These are phyloP conservation scores for Saccharomycopsis oosterbeekiorum DNA, from an alignment of 805 yeast genomes.

Conservation along the genomic window DNA sequence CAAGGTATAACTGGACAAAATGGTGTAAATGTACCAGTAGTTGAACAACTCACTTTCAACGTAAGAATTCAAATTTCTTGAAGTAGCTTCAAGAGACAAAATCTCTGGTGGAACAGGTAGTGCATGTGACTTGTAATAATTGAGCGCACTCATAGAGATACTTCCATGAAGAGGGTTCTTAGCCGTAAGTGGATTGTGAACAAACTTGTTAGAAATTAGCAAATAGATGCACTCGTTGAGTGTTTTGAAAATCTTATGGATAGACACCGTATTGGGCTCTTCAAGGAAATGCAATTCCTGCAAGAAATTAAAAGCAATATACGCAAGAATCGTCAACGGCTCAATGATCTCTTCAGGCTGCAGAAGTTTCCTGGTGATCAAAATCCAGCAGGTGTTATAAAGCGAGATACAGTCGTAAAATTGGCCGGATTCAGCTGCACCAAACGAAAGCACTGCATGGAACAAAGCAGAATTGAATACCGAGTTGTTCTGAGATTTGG, in stretches of 20 bases:
- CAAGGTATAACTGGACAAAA: conserved; percentile 36
- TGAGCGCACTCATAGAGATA: conserved; percentile 40
- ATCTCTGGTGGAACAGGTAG: conserved; percentile 39
- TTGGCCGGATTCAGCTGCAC: conserved; percentile 31
- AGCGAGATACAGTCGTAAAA: conserved; percentile 28
- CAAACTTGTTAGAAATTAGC: conserved; percentile 29
- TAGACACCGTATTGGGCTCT: conserved; percentile 25
- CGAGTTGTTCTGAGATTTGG: neutral
- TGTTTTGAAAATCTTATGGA: conserved; percentile 39
- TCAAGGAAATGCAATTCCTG: conserved; percentile 19
- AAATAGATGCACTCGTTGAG: conserved; percentile 38
- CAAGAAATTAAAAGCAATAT: conserved; percentile 33
- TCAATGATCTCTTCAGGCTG: conserved; percentile 32
- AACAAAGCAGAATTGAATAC: conserved; percentile 30
- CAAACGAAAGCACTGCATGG: conserved; percentile 37
- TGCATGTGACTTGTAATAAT: conserved; percentile 37
- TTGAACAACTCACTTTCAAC: conserved; percentile 20
- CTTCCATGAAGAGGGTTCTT: conserved; percentile 38
- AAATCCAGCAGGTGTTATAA: conserved; percentile 37
- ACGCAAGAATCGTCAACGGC: conserved; percentile 36
- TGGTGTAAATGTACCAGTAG: conserved; percentile 39
- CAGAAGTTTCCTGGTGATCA: conserved; percentile 25
- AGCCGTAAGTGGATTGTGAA: conserved; percentile 1
- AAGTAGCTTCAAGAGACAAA: conserved; percentile 1
- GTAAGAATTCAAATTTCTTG: conserved; percentile 15